These are phyloP conservation scores for Medicago lupulina DNA, from an alignment of 306 rosid genomes.

Conservation along the genomic window DNA sequence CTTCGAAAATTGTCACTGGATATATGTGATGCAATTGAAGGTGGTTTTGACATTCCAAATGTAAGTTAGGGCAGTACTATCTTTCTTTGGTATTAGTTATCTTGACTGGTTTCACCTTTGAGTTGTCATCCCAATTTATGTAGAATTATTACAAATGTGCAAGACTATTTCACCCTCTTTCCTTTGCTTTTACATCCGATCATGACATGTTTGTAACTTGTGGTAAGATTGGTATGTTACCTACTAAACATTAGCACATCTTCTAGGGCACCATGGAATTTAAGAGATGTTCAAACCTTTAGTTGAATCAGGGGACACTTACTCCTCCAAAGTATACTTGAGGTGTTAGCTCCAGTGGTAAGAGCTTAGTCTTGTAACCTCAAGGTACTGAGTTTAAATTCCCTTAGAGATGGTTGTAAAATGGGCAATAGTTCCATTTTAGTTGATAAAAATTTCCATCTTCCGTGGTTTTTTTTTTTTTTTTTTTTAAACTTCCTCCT, in stretches of 20 bases:
- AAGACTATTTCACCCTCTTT: conserved; percentile 6
- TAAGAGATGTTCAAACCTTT: conserved; percentile 2
- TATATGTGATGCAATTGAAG: conserved; percentile 79
- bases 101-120: neutral
- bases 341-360: no score
- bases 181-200: conserved; percentile 6
- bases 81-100: conserved; percentile 7
- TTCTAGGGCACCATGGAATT: conserved; percentile 1
- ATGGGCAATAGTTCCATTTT: no score
- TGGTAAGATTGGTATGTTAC: conserved; percentile 6
- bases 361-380: no score
- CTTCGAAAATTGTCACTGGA: conserved; percentile 78
- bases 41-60: conserved; percentile 70
- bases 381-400: no score
- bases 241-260: conserved; percentile 17
- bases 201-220: neutral
- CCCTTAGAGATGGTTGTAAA: no score
- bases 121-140: conserved; percentile 34
- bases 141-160: neutral
- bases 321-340: no score
- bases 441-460: no score
- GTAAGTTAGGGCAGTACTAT: conserved; percentile 54
- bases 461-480: no score
- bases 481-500: neutral
- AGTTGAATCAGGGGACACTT: neutral